Evolutionary conservation across 345 rosid species (phyloP).

Genomic region (Eucalyptus tenuipes): DNA sequence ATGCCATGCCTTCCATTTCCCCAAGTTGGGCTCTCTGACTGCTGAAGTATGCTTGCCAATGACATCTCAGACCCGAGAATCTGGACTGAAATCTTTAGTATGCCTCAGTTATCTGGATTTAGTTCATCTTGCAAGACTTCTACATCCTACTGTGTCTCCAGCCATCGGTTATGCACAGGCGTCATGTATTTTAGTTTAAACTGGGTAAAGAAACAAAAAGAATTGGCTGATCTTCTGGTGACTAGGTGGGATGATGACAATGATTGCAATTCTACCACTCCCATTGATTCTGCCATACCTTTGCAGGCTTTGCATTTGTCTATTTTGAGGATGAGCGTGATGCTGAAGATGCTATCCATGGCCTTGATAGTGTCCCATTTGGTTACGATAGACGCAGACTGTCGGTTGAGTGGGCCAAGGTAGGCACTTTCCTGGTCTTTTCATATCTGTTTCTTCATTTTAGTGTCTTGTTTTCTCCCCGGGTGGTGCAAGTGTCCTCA

Average conservation of each 20-base stretch:
- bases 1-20: slow-evolving; percentile 42
- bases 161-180: slow-evolving; percentile 61
- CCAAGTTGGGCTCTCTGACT: slow-evolving; percentile 61
- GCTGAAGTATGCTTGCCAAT: slow-evolving; percentile 50
- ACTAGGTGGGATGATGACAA: not conserved
- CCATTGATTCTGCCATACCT: not conserved
- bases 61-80: slow-evolving; percentile 52
- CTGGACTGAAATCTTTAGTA: slow-evolving; percentile 36
- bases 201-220: slow-evolving; percentile 14
- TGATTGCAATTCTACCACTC: not conserved
- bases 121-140: slow-evolving; percentile 69
- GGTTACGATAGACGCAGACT: slow-evolving; percentile 64
- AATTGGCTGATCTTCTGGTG: slow-evolving; percentile 7
- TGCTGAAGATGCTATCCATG: slow-evolving; percentile 76
- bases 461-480: not conserved
- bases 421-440: not conserved
- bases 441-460: not conserved
- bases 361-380: slow-evolving; percentile 49
- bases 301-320: slow-evolving; percentile 86
- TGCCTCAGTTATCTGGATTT: slow-evolving; percentile 40
- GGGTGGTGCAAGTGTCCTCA: not conserved
- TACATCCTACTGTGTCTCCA: slow-evolving; percentile 56
- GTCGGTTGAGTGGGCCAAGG: slow-evolving; percentile 87
- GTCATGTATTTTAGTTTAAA: slow-evolving; percentile 26
- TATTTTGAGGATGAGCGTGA: slow-evolving; percentile 81